Percentiles rank a stretch among this genome's conserved stretches.
Evolutionary conservation across 129 eudicot species (phyloP).

Genomic region (Artemisia annua): DNA sequence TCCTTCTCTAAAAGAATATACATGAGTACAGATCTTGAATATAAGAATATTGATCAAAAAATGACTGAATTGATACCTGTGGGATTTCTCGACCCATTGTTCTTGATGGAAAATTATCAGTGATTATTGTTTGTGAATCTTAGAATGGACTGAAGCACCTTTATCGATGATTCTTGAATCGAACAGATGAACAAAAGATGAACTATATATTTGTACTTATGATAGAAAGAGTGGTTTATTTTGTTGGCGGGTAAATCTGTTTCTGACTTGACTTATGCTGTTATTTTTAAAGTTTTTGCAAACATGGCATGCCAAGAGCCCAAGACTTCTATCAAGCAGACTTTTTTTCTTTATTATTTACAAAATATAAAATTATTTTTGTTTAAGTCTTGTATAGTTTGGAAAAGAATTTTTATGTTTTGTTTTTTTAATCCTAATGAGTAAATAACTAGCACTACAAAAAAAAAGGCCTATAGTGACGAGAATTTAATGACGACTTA

Average conservation of each 20-base stretch:
- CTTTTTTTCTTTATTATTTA: no score
- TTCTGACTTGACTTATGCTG: neutral
- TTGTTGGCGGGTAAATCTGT: conserved; percentile 1
- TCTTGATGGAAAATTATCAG: neutral
- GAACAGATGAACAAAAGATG: neutral
- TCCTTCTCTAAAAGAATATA: no score
- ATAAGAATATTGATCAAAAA: neutral
- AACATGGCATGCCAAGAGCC: no score
- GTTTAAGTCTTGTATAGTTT: no score
- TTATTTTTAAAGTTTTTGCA: neutral
- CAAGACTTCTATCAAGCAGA: no score
- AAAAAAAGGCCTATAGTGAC: no score
- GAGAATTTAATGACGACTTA: no score
- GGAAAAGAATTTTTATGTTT: no score
- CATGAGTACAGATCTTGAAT: no score
- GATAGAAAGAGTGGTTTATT: neutral
- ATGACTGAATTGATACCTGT: neutral
- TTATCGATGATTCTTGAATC: neutral
- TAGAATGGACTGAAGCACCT: neutral
- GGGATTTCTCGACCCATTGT: neutral
- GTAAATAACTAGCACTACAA: no score
- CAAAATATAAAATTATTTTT: no score
- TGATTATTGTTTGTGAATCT: neutral
- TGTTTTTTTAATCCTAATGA: no score
- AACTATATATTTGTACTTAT: neutral